Evolutionary conservation across 2,329 filamentous ascomycete genomes (phyloP), one percentile per base, ranked within the genome.

Genomic region (Penicillium sp.): DNA sequence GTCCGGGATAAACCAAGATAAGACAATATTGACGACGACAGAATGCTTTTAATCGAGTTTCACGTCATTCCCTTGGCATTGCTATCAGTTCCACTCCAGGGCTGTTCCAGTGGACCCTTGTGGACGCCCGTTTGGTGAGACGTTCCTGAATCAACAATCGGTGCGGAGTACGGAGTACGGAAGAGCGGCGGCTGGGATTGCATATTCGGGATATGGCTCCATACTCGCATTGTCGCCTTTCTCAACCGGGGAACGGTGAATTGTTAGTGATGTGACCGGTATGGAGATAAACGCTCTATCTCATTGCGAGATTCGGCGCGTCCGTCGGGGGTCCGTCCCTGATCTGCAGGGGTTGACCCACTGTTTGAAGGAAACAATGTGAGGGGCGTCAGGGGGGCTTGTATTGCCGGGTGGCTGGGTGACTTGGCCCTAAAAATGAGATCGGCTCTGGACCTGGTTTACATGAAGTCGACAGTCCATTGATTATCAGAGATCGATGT

Each of bases 311-410:
- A 35, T 35, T 35, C 34, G 37, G 40, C 38, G 45, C n/a, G 22
- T 21, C 47, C 48, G 52, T 29, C 43, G 43, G 43, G 41, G 44
- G 12, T 44, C 40, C 33, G 42, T 26, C 42, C n/a, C 43, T 29
- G 56, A 59, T 59, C 56, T 42, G 45, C 57, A 57, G 54, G 54
- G 46, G 49, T 28, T 28, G 55, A 48, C 41, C 57, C 57, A 59
- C 57, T 35, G 40, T 24, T 42, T 46, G 48, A 48, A 33, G 24
- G 45, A 32, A 35, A 24, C 39, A 40, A 50, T 41, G 48, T 17
- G 37, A 51, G 48, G 48, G 32, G 48, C 13, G 19, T 15, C 26
- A 38, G 42, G 19, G 33, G 38, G 31, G 35, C 44, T 41, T 31
- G 19, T 17, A 19, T 43, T 43, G 40, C 13, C 21, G 26, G 29